Conservation (phyloP, 1,139 yeast species). For the Hemisphaericaspora xylanilytica region DNA sequence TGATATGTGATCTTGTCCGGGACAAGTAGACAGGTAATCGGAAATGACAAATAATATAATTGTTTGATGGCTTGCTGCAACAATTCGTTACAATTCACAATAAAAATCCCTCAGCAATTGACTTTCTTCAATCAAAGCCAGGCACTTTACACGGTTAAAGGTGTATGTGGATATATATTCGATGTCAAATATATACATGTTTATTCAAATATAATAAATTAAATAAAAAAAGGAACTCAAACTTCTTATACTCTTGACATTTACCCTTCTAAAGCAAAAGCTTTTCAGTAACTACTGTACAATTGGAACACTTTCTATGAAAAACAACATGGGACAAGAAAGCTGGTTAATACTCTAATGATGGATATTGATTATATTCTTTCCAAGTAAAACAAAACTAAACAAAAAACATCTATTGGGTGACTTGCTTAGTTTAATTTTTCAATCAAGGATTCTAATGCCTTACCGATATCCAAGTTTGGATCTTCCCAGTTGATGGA, state of each 20-base stretch:
- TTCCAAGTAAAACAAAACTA: too few relatives aligned
- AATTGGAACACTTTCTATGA: background rate
- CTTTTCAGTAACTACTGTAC: conserved; percentile 3
- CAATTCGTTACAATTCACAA: too few relatives aligned
- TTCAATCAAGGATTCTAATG: conserved; percentile 42
- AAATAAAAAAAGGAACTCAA: background rate
- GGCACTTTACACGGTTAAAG: too few relatives aligned
- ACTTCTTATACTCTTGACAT: background rate
- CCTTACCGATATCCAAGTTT: conserved; percentile 73
- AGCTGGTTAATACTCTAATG: too few relatives aligned
- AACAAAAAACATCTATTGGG: background rate
- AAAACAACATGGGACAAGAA: too few relatives aligned
- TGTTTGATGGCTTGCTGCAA: too few relatives aligned
- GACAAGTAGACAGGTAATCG: too few relatives aligned
- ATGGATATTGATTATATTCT: too few relatives aligned
- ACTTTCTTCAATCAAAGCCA: too few relatives aligned
- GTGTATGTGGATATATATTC: background rate
- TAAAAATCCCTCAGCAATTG: too few relatives aligned
- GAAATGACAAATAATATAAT: too few relatives aligned
- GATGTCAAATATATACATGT: conserved; percentile 1
- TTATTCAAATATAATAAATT: background rate
- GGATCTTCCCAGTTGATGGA: conserved; percentile 84
- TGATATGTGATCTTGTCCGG: too few relatives aligned
- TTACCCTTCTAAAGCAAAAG: background rate
- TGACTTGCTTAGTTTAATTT: conserved; percentile 34